Base-by-base conservation (phyloP, 352 stramenopile genomes). In the Phytophthora sp. region DNA sequence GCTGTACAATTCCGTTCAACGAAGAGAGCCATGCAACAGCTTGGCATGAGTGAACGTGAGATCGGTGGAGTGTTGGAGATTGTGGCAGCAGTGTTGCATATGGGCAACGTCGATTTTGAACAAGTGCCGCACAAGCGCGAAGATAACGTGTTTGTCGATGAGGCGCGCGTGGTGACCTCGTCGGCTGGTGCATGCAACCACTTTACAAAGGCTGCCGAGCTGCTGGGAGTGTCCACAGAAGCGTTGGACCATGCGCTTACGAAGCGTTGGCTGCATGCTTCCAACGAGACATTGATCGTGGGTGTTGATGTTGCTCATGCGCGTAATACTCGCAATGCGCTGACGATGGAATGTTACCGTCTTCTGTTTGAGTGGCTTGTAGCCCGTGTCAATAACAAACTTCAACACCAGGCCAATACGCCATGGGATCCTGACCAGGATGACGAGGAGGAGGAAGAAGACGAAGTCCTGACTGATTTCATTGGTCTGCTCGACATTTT, bases 311-410 rank as follows among this genome's bases (percentile, higher is more conserved):
- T 84, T 2, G 56, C 59, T 4, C 85, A 94, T 39, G 82, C 88
- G 36, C 71, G 80, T 13, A 81, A 97, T 64, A 93, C 85, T 9
- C 80, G 93, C 21, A 90, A 98, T 56, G 93, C 91, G 21, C 76
- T 98, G 9, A 83, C 90, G 11, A 98, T 98, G 87, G 90, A 95
- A 69, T 85, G 95, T 49, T 99, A 98, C 69, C 79, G 90, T 9
- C 69, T 94, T 47, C 71, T 98, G 4, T 98, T 98, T 61, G 83
- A 97, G 38, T 99, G 95, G 94, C 85, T 99, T 41, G 96, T 99
- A 30, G 76, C 78, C 7, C 79, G 81, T 11, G 88, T 98, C 58
- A 98, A 98, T 75, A 75, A 81, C 49, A 88, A 89, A 65, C 94
- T 97, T n/a, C 75, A 73, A 23, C 54, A 57, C 18, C 67, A 74